A percentile compares a stretch with the other conserved stretches of the same genome.
phyloP scores from a whole-genome alignment of 2,329 filamentous ascomycete genomes.

The Fusarium penzigii region DNA sequence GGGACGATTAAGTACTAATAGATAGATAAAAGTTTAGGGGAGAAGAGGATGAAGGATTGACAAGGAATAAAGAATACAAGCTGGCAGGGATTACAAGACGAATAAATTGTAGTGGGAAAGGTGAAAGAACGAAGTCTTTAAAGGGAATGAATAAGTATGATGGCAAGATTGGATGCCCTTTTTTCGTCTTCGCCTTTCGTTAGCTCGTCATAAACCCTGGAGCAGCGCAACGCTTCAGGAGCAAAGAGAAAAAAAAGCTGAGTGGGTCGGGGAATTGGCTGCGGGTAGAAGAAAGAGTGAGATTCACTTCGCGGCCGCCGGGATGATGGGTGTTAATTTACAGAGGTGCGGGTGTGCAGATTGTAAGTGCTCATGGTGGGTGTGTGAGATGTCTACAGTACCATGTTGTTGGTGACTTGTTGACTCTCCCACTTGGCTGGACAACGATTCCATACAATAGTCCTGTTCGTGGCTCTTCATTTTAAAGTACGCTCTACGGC shows the following conservation, averaged over 20 bases:
- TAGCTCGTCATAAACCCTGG: not conserved
- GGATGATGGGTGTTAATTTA: not conserved
- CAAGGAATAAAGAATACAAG: slow-evolving; percentile 13
- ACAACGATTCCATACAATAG: no score
- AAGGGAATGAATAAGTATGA: not conserved
- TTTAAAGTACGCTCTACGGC: no score
- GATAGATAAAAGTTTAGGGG: slow-evolving; percentile 13
- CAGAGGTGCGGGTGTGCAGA: not conserved
- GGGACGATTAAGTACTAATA: slow-evolving; percentile 6
- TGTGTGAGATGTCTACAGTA: not conserved
- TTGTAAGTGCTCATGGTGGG: not conserved
- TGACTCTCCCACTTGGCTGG: no score
- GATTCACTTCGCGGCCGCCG: not conserved
- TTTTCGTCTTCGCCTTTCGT: not conserved
- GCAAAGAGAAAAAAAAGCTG: no score
- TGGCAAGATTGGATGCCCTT: not conserved
- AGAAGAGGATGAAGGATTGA: slow-evolving; percentile 25
- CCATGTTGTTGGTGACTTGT: no score
- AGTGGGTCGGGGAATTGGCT: not conserved
- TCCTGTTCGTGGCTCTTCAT: no score
- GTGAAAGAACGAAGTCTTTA: not conserved
- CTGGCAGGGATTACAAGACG: slow-evolving; percentile 2
- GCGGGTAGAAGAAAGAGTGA: not conserved
- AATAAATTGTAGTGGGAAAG: slow-evolving; percentile 1
- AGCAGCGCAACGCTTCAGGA: not conserved